phyloP scores from a whole-genome alignment of 495 filamentous ascomycete genomes.

The Xylaria acuta region DNA sequence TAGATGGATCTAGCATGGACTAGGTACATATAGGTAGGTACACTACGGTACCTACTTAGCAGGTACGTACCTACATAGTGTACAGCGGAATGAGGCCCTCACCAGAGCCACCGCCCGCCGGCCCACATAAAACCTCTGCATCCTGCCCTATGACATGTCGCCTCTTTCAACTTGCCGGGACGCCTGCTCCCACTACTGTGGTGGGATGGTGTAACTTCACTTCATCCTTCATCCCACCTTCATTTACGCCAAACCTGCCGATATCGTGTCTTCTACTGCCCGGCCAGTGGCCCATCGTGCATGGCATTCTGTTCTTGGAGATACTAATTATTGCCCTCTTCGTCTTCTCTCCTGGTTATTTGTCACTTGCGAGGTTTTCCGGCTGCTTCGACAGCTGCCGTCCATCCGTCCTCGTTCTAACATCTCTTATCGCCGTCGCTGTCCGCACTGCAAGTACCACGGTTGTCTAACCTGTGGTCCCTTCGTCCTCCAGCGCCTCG shows the following conservation, averaged over 20 bases:
- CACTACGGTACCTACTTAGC: no score
- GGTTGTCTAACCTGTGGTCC: background rate
- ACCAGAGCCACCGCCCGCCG: background rate
- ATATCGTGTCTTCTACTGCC: conserved; percentile 4
- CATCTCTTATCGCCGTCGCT: background rate
- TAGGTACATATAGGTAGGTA: background rate
- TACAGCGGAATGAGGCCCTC: background rate
- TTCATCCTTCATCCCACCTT: conserved; percentile 19
- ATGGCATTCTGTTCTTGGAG: background rate
- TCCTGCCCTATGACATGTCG: conserved; percentile 9
- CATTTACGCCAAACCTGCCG: background rate
- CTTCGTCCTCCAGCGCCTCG: background rate
- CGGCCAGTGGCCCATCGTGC: background rate
- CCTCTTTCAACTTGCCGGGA: conserved; percentile 2
- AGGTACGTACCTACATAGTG: background rate
- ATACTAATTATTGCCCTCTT: background rate
- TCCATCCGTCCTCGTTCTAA: conserved; percentile 7
- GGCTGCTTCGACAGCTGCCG: conserved; percentile 4
- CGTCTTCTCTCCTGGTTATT: background rate
- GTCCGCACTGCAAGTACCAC: background rate
- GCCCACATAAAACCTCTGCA: background rate
- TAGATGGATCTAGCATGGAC: no score
- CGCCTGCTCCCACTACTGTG: conserved; percentile 1
- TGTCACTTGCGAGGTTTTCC: background rate
- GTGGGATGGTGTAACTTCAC: no score